phyloP scores from a whole-genome alignment of 2,329 filamentous ascomycete genomes.

The Xylariaceae sp. region DNA sequence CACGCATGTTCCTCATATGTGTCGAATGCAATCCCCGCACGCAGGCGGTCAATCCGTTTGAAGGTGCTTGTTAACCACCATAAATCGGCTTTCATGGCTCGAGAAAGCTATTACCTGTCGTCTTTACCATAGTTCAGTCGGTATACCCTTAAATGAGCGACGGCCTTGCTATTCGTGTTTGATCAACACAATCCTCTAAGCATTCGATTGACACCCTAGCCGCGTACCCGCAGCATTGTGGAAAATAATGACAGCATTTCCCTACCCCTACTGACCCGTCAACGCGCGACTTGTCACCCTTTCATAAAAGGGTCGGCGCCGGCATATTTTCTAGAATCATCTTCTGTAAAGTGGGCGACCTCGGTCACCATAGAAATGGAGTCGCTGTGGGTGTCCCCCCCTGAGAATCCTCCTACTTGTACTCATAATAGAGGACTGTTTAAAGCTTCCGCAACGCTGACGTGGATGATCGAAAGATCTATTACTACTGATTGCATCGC shows the following conservation, averaged over 20 bases:
- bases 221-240: not conserved
- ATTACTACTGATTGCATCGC: conserved; percentile 47
- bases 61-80: not conserved
- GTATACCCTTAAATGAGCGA: conserved; percentile 4
- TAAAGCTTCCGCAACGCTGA: conserved; percentile 35
- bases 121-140: conserved; percentile 5
- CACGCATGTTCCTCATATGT: conserved; percentile 3
- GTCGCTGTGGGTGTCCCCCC: conserved; percentile 33
- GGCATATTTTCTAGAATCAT: not conserved
- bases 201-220: not conserved
- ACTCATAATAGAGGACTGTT: conserved; percentile 21
- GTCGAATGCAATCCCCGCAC: conserved; percentile 8
- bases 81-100: too few relatives aligned
- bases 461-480: conserved; percentile 41
- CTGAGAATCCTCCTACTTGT: conserved; percentile 20
- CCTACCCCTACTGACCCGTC: conserved; percentile 3
- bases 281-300: conserved; percentile 3
- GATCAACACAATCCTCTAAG: conserved; percentile 3
- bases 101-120: not conserved
- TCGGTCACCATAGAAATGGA: conserved; percentile 33
- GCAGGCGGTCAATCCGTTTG: conserved; percentile 5
- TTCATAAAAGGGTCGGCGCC: not conserved
- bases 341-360: conserved; percentile 22
- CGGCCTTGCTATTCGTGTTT: conserved; percentile 1
- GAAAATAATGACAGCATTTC: conserved; percentile 10